phyloP scores from a whole-genome alignment of 495 filamentous ascomycete genomes.

The Articulospora tetracladia region DNA sequence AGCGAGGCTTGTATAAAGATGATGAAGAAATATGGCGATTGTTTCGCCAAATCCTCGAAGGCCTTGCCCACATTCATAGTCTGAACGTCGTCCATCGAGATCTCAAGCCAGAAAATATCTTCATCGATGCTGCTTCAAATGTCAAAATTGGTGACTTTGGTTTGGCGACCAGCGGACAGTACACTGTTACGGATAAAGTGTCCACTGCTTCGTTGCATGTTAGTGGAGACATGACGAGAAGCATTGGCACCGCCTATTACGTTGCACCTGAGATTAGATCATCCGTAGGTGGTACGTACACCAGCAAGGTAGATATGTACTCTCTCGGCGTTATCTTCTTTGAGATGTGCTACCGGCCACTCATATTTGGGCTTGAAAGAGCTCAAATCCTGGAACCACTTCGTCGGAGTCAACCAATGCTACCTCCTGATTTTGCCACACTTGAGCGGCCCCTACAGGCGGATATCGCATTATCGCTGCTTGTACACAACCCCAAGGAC shows the following conservation, averaged over 20 bases:
- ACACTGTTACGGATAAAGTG: slow-evolving; percentile 60
- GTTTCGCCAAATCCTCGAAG: slow-evolving; percentile 89
- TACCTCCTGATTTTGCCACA: slow-evolving; percentile 74
- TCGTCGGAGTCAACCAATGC: slow-evolving; percentile 58
- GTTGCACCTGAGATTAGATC: slow-evolving; percentile 86
- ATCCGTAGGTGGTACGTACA: slow-evolving; percentile 72
- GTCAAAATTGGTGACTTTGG: slow-evolving; percentile 97
- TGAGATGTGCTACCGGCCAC: slow-evolving; percentile 80
- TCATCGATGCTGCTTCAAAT: slow-evolving; percentile 85
- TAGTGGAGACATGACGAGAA: slow-evolving; percentile 62
- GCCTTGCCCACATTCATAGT: slow-evolving; percentile 83
- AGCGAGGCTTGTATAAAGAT: slow-evolving; percentile 66
- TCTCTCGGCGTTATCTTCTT: slow-evolving; percentile 97
- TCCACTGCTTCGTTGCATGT: slow-evolving; percentile 54
- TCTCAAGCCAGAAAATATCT: slow-evolving; percentile 97
- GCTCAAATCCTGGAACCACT: slow-evolving; percentile 69
- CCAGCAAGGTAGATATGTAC: slow-evolving; percentile 97
- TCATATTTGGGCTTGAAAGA: slow-evolving; percentile 85
- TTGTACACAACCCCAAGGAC: slow-evolving; percentile 75
- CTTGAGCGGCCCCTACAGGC: slow-evolving; percentile 69
- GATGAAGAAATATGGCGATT: slow-evolving; percentile 80
- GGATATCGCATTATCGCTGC: slow-evolving; percentile 72
- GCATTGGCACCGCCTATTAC: slow-evolving; percentile 92
- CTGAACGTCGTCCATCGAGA: slow-evolving; percentile 94
- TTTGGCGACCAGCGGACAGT: slow-evolving; percentile 83